phyloP scores from a whole-genome alignment of 2,329 filamentous ascomycete species.

The Trichoderma oligosporum region DNA sequence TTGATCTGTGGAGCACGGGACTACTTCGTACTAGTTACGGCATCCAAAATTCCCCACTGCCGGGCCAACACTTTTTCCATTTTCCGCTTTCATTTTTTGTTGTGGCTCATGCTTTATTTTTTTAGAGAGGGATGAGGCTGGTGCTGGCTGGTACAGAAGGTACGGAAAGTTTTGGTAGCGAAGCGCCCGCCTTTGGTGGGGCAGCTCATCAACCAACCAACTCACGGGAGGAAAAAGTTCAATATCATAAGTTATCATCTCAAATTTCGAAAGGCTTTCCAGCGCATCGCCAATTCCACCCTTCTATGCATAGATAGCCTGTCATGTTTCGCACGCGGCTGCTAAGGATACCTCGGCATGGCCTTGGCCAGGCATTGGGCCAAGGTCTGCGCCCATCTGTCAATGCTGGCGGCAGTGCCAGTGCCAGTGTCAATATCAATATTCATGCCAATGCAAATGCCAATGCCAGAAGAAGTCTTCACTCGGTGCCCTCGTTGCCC shows the following conservation, averaged over 20 bases:
- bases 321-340: conserved; percentile 52
- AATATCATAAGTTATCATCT: conserved; percentile 1
- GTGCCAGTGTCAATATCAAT: background rate
- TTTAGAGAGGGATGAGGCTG: too few relatives aligned
- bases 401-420: conserved; percentile 20
- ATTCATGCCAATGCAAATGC: too few relatives aligned
- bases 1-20: too few relatives aligned
- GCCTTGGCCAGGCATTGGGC: conserved; percentile 36
- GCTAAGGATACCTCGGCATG: conserved; percentile 50
- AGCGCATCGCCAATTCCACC: background rate
- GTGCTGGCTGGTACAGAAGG: too few relatives aligned
- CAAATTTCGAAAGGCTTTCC: background rate
- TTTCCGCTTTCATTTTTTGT: background rate
- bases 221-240: conserved; percentile 18
- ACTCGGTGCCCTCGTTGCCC: conserved; percentile 45
- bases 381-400: conserved; percentile 34
- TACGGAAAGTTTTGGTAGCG: too few relatives aligned
- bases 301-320: conserved; percentile 3
- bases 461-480: conserved; percentile 37
- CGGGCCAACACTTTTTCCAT: conserved; percentile 1
- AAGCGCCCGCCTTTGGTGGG: conserved; percentile 1
- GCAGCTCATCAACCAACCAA: background rate
- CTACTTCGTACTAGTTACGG: too few relatives aligned
- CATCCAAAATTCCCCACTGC: background rate
- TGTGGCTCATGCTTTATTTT: too few relatives aligned